These are phyloP conservation scores for Fusarium sp. DNA, from an alignment of 2,329 filamentous ascomycete genomes.

Conservation along the genomic window DNA sequence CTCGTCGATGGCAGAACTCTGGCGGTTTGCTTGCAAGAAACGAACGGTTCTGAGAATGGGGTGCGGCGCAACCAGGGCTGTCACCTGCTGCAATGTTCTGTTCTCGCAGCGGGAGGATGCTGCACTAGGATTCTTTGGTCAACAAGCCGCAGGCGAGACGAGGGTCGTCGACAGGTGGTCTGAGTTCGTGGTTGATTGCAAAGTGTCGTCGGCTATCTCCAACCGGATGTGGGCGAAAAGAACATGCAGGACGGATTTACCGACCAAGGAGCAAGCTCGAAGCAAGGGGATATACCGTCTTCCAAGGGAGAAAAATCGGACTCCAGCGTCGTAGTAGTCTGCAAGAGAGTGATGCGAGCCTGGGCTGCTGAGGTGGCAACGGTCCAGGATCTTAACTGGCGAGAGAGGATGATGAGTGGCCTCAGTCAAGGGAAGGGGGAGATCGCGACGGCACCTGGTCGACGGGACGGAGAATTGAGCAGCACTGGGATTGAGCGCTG, in stretches of 20 bases:
- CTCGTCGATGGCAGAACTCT: conserved; percentile 8
- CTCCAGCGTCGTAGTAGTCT: conserved; percentile 8
- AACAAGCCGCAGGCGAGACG: neutral
- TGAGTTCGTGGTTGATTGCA: neutral
- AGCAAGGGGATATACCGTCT: conserved; percentile 5
- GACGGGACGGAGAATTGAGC: conserved; percentile 2
- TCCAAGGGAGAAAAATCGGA: conserved; percentile 9
- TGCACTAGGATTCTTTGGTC: neutral
- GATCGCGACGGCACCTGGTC: conserved; percentile 4
- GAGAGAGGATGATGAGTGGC: conserved; percentile 1
- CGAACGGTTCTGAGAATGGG: conserved; percentile 3
- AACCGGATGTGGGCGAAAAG: neutral
- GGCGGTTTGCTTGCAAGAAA: conserved; percentile 1
- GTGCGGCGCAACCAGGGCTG: neutral
- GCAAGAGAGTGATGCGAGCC: conserved; percentile 17
- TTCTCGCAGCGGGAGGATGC: conserved; percentile 2
- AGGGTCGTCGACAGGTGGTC: neutral
- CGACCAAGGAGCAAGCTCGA: conserved; percentile 2
- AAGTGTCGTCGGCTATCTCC: neutral
- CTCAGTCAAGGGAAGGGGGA: conserved; percentile 2
- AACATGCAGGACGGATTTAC: conserved; percentile 1
- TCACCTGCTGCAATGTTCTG: neutral
- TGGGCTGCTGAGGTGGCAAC: conserved; percentile 13
- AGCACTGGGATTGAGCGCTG: conserved; percentile 3
- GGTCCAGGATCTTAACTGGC: conserved; percentile 1